Percentiles rank a stretch among this genome's conserved stretches.
Evolutionary conservation across 202 grass and related monocot genomes (phyloP).

Genomic region (Zoysia matrella): DNA sequence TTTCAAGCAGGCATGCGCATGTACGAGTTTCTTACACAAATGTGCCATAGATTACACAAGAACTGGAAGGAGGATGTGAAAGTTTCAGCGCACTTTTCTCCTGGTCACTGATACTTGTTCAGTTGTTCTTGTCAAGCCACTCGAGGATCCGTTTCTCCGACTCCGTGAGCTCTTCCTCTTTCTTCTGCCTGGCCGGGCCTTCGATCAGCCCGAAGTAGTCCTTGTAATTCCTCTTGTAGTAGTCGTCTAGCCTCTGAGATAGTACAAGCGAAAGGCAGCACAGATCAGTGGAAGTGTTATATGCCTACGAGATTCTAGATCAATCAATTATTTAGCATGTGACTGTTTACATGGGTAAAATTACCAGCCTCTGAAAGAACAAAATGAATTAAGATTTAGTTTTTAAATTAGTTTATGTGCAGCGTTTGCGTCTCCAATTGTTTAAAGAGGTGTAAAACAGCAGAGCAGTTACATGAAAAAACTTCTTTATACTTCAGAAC

Average conservation of each 20-base stretch:
- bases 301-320: background rate
- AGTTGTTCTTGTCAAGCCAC: constrained; percentile 90
- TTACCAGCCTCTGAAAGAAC: background rate
- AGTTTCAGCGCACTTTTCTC: background rate
- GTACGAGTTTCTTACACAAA: too few species aligned
- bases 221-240: constrained; percentile 82
- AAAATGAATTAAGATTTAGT: background rate
- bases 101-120: constrained; percentile 52
- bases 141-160: constrained; percentile 83
- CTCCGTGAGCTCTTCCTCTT: constrained; percentile 62
- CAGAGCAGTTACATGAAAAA: background rate
- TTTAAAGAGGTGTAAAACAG: background rate
- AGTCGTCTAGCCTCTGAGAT: constrained; percentile 79
- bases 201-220: constrained; percentile 40
- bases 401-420: background rate
- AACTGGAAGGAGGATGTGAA: background rate
- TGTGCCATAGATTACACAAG: too few species aligned
- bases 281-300: constrained; percentile 8
- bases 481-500: background rate
- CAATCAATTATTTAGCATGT: background rate
- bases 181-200: constrained; percentile 60
- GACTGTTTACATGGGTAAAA: constrained; percentile 1
- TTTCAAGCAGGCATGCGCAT: too few species aligned
- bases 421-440: background rate
- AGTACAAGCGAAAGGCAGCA: background rate